Evolutionary conservation across 2,329 filamentous ascomycete species (phyloP).

Genomic region (Colletotrichum sp.): DNA sequence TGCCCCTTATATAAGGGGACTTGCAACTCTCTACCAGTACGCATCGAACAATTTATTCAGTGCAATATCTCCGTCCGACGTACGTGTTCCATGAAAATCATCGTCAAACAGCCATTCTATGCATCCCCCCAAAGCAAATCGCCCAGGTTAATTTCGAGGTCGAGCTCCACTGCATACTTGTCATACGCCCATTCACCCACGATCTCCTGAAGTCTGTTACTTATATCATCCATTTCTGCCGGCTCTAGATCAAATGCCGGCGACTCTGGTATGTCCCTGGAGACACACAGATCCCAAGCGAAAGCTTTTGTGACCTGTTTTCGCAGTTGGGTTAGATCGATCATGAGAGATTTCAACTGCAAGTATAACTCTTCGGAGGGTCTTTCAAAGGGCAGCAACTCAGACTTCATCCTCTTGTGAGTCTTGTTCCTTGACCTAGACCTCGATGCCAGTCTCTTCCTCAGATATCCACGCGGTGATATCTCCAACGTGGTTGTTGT

Average conservation of each 20-base stretch:
- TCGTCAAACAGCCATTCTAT: neutral
- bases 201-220: slow-evolving; percentile 6
- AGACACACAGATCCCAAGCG: slow-evolving; percentile 1
- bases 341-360: neutral
- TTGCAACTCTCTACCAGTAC: neutral
- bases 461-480: neutral
- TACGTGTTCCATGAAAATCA: neutral
- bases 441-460: neutral
- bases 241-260: neutral
- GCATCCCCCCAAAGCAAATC: neutral
- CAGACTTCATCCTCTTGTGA: slow-evolving; percentile 10
- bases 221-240: neutral
- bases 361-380: neutral
- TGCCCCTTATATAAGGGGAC: neutral
- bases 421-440: neutral
- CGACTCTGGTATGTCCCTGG: neutral
- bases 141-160: slow-evolving; percentile 20
- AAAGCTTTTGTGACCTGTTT: neutral
- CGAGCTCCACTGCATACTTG: neutral
- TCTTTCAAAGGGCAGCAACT: slow-evolving; percentile 1
- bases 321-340: neutral
- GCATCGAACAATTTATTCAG: neutral
- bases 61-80: neutral
- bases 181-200: neutral
- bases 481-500: neutral